Base-by-base conservation (phyloP, 2,329 filamentous ascomycete species). In the Ceratocystis albifundus region DNA sequence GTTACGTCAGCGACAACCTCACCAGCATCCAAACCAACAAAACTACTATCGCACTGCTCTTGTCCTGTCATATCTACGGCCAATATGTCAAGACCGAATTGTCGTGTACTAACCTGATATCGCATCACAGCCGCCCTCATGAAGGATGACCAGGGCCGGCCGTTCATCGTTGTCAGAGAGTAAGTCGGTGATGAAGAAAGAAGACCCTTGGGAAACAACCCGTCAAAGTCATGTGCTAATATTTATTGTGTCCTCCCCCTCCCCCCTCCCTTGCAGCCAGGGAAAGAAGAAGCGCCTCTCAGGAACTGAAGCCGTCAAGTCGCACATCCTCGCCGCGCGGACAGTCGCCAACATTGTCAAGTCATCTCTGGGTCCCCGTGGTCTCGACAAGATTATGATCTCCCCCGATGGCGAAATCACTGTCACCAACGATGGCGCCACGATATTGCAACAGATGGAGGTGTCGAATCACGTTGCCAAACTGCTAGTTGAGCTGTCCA, bases 371-470 rank as follows among this genome's bases (percentile, higher is more conserved):
- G 94, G 94, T 63, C 94, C 94, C 65, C 88, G 94, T 72, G 94
- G 94, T 70, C 86, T 99, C 74, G 94, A 99, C 82, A 99, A 99
- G 82, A 99, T 99, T 75, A 84, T 99, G 72, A 99, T 99, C 73
- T 99, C 94, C 64, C 89, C 94, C 69, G 94, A 99, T 76, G 94
- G 94, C 76, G 94, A 99, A 78, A 99, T 99, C 76, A 99, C 94
- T 69, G 91, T 99, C 69, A 99, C 94, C 71, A 99, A 99, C 80
- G 94, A 99, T 79, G 94, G 94, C 73, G 95, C 95, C 66, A 99
- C 94, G 59, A 99, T 99, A 73, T 82, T 99, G 71, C 88, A 90
- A 72, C 91, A 96, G 83, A 99, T 99, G 94, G 94, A 99, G 80
- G 93, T 99, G 72, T 89, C 90, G 71, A 97, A 99, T 82, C 93